phyloP scores from a whole-genome alignment of 345 rosid species.

The Nephelium lappaceum region DNA sequence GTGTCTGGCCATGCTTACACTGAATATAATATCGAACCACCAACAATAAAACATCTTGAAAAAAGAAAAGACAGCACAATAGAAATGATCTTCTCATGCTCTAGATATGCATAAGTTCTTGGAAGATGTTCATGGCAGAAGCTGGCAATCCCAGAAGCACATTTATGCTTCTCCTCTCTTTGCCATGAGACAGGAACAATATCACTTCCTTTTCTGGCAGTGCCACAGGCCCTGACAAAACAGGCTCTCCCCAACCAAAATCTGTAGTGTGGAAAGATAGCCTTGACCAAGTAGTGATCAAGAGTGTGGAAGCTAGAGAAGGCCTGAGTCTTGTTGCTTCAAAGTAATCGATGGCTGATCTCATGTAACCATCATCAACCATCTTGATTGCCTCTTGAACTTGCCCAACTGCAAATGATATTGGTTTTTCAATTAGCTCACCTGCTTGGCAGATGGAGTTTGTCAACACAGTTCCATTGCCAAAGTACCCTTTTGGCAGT shows the following conservation, averaged over 20 bases:
- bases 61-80: not conserved
- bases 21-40: conserved; percentile 12
- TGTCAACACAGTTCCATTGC: conserved; percentile 85
- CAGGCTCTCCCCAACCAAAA: conserved; percentile 95
- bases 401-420: conserved; percentile 59
- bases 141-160: conserved; percentile 88
- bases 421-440: conserved; percentile 59
- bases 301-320: conserved; percentile 74
- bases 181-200: conserved; percentile 83
- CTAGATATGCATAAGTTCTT: conserved; percentile 55
- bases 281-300: conserved; percentile 92
- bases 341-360: conserved; percentile 93
- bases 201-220: conserved; percentile 91
- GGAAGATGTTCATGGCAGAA: conserved; percentile 72
- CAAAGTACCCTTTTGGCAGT: conserved; percentile 84
- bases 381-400: conserved; percentile 73
- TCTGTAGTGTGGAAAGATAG: conserved; percentile 75
- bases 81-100: not conserved
- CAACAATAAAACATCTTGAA: not conserved
- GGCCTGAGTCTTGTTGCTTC: conserved; percentile 86
- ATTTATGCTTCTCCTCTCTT: conserved; percentile 76
- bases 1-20: conserved; percentile 8
- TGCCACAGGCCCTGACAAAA: conserved; percentile 80
- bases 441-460: conserved; percentile 69
- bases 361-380: conserved; percentile 84